These are phyloP conservation scores for Lactarius psammicola DNA, from an alignment of 768 basidiomycete species.

Conservation along the genomic window DNA sequence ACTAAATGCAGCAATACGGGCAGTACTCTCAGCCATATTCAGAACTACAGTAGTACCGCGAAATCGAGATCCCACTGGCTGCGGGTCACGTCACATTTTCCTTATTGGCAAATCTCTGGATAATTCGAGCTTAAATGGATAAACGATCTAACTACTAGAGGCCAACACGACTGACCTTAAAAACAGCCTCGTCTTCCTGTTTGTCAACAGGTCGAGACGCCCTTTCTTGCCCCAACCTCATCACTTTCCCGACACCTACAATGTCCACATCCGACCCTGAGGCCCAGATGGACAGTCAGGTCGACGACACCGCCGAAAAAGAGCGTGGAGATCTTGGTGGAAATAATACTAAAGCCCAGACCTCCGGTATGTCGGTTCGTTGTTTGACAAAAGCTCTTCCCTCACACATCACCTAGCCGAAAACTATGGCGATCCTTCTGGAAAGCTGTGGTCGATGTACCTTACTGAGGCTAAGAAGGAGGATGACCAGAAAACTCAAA, in stretches of 20 bases:
- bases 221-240: not conserved
- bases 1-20: not conserved
- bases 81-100: no score
- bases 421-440: not conserved
- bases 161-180: no score
- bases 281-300: not conserved
- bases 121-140: not conserved
- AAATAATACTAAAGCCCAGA: not conserved
- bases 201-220: not conserved
- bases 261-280: not conserved
- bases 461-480: not conserved
- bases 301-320: not conserved
- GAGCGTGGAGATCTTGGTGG: no score
- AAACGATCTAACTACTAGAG: no score
- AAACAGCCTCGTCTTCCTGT: not conserved
- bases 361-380: not conserved
- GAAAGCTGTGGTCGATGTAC: not conserved
- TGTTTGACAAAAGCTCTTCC: not conserved
- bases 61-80: not conserved
- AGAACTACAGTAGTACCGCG: no score
- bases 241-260: not conserved
- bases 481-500: not conserved
- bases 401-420: not conserved
- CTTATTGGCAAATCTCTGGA: not conserved
- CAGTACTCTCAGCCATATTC: not conserved